Base-by-base conservation (phyloP, 495 filamentous ascomycete genomes). In the Diplogelasinospora grovesii region DNA sequence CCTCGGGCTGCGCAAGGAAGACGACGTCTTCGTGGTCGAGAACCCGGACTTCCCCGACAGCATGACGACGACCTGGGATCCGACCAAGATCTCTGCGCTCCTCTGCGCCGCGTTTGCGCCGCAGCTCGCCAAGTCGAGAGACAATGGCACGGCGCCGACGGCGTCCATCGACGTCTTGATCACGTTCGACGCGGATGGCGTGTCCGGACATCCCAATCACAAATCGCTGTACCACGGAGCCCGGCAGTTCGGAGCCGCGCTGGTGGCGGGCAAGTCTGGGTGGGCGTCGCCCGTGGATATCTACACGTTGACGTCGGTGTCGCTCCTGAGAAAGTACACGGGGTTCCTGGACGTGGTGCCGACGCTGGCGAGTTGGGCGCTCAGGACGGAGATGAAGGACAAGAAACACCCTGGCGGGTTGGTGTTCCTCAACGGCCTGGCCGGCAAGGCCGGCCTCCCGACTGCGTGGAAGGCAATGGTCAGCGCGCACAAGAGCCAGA, bases 191-290 rank as follows among this genome's bases (percentile, higher is more conserved):
- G 49, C 59, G 10, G 28, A 64, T 48, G 92, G 92, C 23, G 69
- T 98, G 15, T 93, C 86, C 39, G 71, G 73, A 26, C 92, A 98
- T 61, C 83, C 86, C 9, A 98, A 98, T 63, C 92, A 98, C 63
- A 84, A 84, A 30, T 84, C 85, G 3, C 76, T 95, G 0, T 87
- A 86, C 56, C 73, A 85, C 51, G 92, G 90, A 28, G 86, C 88
- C 7, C 65, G 73, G n/a, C 56, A 71, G 21, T 98, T 89, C 59
- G 60, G 83, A 19, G 67, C 63, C n/a, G 49, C 57, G 10, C 66
- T 89, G 8, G 77, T 78, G 66, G 74, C 73, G 14, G 71, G 70
- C 18, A 77, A 78, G 52, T 56, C 68, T 9, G 85, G 82, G 0
- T 90, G 81, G 68, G 60, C 71, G 3, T 74, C 78, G 43, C 86